Evolutionary conservation across 2,329 filamentous ascomycete species (phyloP), one percentile per base, ranked within the genome.

Genomic region (Verticillium longisporum): DNA sequence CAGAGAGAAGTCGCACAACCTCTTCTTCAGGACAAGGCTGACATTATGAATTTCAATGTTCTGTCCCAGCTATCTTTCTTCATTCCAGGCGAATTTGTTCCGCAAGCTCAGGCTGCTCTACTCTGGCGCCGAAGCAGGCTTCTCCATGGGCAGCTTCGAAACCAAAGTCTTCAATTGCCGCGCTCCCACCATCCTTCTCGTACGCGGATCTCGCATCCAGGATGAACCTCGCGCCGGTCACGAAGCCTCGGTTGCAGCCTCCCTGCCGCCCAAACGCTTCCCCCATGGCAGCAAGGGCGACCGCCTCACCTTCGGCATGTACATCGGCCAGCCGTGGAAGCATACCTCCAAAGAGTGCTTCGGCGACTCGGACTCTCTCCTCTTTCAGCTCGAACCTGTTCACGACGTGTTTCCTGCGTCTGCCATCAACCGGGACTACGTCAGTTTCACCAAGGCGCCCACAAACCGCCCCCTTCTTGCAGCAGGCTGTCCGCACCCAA

Each of bases 81-180:
- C 69, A 79, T 92, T 33, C 84, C 84, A 1, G 85, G 86, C 6
- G 4, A 80, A 82, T 1, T 78, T 92, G 5, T 92, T 91, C 70
- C 78, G 85, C 11, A 80, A 84, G 3, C 77, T 92, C 2, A 83
- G 88, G 1, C 80, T 86, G 1, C 77, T 92, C 0, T 92, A 92
- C 69, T 88, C 86, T 1, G 89, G 89, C 5, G 86, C 83, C 56
- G 83, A 85, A 32, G 85, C 88, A 13, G 89, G 89, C 5, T 92
- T 91, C 73, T 90, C 88, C 26, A 88, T 92, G 84, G 88, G 89
- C 26, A 88, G 86, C 60, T 91, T 92, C 64, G 87, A 91, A 69
- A 83, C 86, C 21, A 88, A 87, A 66, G 86, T 91, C 2, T 89
- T 92, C 74, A 89, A 92, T 70, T 92, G 89, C 89, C 80, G 84